phyloP scores from a whole-genome alignment of 208 protist genomes.

The Borovskyia barvae region DNA sequence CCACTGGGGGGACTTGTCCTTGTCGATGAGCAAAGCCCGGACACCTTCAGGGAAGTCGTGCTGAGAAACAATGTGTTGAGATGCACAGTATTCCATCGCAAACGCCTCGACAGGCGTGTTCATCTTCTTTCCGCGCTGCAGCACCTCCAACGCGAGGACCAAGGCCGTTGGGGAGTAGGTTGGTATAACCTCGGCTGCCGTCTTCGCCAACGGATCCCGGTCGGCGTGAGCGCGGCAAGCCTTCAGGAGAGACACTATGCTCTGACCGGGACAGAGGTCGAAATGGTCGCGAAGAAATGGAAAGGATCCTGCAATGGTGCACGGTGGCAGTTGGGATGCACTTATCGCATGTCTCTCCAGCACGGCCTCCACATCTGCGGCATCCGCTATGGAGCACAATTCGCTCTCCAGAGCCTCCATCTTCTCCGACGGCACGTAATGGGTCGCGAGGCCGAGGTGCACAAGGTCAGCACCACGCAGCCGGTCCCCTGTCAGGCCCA shows the following conservation, averaged over 20 bases:
- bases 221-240: slow-evolving; percentile 26
- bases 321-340: slow-evolving; percentile 34
- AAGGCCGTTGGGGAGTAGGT: slow-evolving; percentile 61
- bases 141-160: slow-evolving; percentile 51
- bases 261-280: slow-evolving; percentile 23
- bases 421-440: slow-evolving; percentile 61
- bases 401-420: slow-evolving; percentile 52
- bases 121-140: slow-evolving; percentile 33
- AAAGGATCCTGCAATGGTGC: slow-evolving; percentile 34
- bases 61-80: slow-evolving; percentile 30
- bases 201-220: slow-evolving; percentile 28
- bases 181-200: slow-evolving; percentile 23
- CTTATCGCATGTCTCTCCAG: slow-evolving; percentile 37
- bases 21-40: slow-evolving; percentile 78
- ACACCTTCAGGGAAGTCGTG: slow-evolving; percentile 82
- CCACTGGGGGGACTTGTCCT: slow-evolving; percentile 81
- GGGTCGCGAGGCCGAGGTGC: slow-evolving; percentile 74
- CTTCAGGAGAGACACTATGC: slow-evolving; percentile 45
- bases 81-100: slow-evolving; percentile 50
- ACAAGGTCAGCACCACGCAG: slow-evolving; percentile 72
- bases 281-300: slow-evolving; percentile 38
- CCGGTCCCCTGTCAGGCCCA: slow-evolving; percentile 71
- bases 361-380: slow-evolving; percentile 35
- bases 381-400: slow-evolving; percentile 34
- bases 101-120: slow-evolving; percentile 52